phyloP scores from a whole-genome alignment of 331 rosid genomes.

The Pyrus hybrid region DNA sequence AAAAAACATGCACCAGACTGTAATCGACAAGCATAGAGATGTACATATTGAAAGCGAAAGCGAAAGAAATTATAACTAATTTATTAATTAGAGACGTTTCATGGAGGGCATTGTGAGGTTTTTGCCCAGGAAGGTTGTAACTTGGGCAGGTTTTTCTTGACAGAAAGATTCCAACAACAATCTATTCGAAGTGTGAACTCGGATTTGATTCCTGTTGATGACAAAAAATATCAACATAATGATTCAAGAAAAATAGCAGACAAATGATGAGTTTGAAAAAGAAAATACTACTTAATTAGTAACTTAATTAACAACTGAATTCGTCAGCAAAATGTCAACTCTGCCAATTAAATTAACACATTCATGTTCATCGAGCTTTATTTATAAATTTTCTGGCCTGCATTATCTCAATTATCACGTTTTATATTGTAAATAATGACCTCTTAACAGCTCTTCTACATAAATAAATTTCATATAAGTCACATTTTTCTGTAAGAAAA shows the following conservation, averaged over 20 bases:
- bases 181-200: background rate
- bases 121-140: slow-evolving; percentile 16
- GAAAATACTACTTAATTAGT: background rate
- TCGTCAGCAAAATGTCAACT: background rate
- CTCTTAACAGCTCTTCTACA: background rate
- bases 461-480: background rate
- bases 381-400: background rate
- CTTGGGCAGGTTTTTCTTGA: slow-evolving; percentile 10
- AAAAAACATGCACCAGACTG: background rate
- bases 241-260: background rate
- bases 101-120: background rate
- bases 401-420: background rate
- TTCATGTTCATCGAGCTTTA: background rate
- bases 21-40: background rate
- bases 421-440: background rate
- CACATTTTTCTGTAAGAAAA: background rate
- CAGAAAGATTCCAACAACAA: background rate
- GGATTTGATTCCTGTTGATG: background rate
- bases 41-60: background rate
- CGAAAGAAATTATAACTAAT: background rate
- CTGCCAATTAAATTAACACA: background rate
- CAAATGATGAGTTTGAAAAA: background rate
- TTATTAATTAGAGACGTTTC: background rate
- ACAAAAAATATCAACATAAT: background rate
- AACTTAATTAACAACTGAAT: background rate